Evolutionary conservation across 148 eudicot species (phyloP), one percentile per base, ranked within the genome.

Genomic region (Fallopia convolvulus): DNA sequence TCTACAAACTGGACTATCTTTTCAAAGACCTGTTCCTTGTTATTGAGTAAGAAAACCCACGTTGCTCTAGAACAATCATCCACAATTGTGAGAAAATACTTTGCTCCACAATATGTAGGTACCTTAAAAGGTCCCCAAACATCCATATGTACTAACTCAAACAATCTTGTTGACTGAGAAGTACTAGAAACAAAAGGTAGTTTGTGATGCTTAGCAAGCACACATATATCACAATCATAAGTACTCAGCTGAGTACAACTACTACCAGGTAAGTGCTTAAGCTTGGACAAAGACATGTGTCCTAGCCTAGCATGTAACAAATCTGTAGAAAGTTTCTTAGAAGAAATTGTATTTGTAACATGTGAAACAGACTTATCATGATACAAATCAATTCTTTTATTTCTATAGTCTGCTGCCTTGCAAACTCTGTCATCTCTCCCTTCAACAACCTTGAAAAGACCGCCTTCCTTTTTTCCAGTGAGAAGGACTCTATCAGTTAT

Each of bases 181-280:
- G 3, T 5, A 50, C 55, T 50, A 0, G 0, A 2, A 13, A 0
- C 5, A 50, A 50, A 50, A 12, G 55, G 55, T 0, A 50, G 17
- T 3, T 14, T 3, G 8, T 50, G 55, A 50, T 12, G 5, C 0
- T 50, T 50, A 14, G 55, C 17, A 1, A 50, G 1, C 14, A 50
- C 0, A 3, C 55, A 50, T 14, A 50, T 4, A 3, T 50, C 55
- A 50, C n/a, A 14, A 14, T 50, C 0, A 41, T 4, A 11, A 1
- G 1, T 10, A 0, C 1, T 8, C 8, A 10, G 0, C 0, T 9
- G 10, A 3, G 1, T 13, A 3, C n/a, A 14, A 13, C 3, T 4
- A 50, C 1, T 0, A 50, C 3, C 5, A 14, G 12, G 0, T 1
- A 47, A 1, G 5, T 47, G 50, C 14, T 12, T 47, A 5, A 47